These are phyloP conservation scores for Suhomyces guaymorum DNA, from an alignment of 1,139 yeast genomes.

Conservation along the genomic window DNA sequence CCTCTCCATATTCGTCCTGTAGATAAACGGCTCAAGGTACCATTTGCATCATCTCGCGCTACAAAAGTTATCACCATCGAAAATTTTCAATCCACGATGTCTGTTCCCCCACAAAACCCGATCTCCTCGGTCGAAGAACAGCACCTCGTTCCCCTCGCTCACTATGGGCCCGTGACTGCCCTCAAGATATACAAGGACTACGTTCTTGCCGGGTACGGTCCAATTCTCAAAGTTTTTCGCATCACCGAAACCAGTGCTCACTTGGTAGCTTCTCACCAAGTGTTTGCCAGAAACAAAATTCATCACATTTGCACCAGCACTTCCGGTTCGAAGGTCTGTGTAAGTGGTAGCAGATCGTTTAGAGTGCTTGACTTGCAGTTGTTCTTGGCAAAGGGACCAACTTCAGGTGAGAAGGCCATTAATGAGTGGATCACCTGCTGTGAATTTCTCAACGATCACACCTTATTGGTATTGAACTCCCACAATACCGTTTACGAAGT, in stretches of 20 bases:
- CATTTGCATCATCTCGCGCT: too few relatives aligned
- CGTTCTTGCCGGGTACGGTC: conserved; percentile 76
- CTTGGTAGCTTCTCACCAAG: conserved; percentile 40
- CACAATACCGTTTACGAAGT: conserved; percentile 69
- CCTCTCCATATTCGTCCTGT: too few relatives aligned
- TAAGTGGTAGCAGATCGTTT: conserved; percentile 78
- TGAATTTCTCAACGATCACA: conserved; percentile 43
- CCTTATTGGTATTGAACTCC: conserved; percentile 65
- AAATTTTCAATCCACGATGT: conserved; percentile 8
- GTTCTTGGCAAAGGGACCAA: background rate
- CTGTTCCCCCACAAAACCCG: conserved; percentile 11
- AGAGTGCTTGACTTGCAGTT: conserved; percentile 38
- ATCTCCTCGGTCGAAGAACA: conserved; percentile 24
- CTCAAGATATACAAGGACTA: conserved; percentile 44
- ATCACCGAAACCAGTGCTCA: conserved; percentile 35
- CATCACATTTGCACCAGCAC: conserved; percentile 61
- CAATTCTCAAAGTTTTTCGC: conserved; percentile 57
- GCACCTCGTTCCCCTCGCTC: conserved; percentile 30
- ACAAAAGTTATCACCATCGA: conserved; percentile 8
- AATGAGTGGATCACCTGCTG: conserved; percentile 79
- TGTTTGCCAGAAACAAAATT: conserved; percentile 72
- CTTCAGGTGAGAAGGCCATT: conserved; percentile 46
- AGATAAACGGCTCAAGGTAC: too few relatives aligned
- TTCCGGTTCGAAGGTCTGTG: conserved; percentile 35
- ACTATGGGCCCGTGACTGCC: conserved; percentile 77